phyloP scores from a whole-genome alignment of 2,329 filamentous ascomycete genomes.

The Corynespora cassiicola region DNA sequence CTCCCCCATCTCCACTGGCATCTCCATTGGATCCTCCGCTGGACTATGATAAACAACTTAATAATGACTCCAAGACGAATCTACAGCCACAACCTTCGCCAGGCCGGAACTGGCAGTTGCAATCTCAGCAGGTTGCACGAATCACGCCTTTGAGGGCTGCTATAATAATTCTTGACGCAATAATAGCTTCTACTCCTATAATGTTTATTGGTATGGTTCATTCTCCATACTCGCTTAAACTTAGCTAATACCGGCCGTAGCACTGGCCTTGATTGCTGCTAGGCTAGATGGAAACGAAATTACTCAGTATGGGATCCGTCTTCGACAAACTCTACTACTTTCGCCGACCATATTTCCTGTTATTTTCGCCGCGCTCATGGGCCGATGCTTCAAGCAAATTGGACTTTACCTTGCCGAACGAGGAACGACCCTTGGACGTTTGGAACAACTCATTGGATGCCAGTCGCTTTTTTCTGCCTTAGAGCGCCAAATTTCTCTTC shows the following conservation, averaged over 20 bases:
- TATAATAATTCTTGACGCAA: conserved; percentile 26
- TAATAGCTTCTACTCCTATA: conserved; percentile 31
- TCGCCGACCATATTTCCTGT: conserved; percentile 38
- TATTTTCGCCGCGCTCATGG: conserved; percentile 38
- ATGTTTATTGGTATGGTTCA: conserved; percentile 30
- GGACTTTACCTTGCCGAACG: conserved; percentile 34
- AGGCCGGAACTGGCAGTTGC: too few relatives aligned
- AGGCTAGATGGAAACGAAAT: conserved; percentile 25
- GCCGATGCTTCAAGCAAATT: conserved; percentile 30
- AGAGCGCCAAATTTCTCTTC: conserved; percentile 34
- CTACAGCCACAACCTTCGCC: too few relatives aligned
- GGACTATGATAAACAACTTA: too few relatives aligned
- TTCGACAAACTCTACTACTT: conserved; percentile 25
- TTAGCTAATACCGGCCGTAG: conserved; percentile 17
- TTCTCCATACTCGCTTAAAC: not conserved
- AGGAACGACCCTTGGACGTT: conserved; percentile 35
- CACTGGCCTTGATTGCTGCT: conserved; percentile 30
- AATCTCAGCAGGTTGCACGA: conserved; percentile 22
- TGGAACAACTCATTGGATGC: conserved; percentile 36
- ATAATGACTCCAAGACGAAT: too few relatives aligned
- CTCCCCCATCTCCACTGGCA: too few relatives aligned
- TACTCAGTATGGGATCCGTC: conserved; percentile 16
- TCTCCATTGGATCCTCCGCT: too few relatives aligned
- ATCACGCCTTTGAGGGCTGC: conserved; percentile 25
- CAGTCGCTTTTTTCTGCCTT: conserved; percentile 37